Conservation (phyloP, 2,329 filamentous ascomycete species). For the Fusarium sp. region DNA sequence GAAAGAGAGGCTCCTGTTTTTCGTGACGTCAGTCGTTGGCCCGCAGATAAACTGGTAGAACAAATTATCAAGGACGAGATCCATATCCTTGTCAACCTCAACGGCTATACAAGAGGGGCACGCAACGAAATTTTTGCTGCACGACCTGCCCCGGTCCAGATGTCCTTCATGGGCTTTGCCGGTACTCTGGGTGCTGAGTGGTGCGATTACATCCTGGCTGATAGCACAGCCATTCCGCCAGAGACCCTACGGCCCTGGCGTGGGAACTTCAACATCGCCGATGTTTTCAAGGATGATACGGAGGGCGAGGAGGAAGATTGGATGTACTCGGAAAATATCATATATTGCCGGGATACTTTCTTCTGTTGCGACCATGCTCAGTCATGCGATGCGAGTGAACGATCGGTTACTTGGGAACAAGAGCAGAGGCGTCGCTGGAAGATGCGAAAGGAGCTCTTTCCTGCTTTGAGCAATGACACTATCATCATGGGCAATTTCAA, state of each 20-base stretch:
- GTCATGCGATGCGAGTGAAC: slow-evolving; percentile 79
- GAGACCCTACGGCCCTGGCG: slow-evolving; percentile 83
- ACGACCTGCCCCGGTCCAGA: slow-evolving; percentile 92
- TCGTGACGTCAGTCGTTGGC: slow-evolving; percentile 86
- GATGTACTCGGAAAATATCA: slow-evolving; percentile 97
- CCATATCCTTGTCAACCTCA: slow-evolving; percentile 96
- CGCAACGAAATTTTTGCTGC: slow-evolving; percentile 97
- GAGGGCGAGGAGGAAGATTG: slow-evolving; percentile 78
- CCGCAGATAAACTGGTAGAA: slow-evolving; percentile 81
- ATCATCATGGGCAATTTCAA: slow-evolving; percentile 99
- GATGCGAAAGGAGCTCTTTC: slow-evolving; percentile 94
- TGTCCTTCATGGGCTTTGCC: slow-evolving; percentile 99
- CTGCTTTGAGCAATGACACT: slow-evolving; percentile 79
- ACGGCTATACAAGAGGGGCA: slow-evolving; percentile 96
- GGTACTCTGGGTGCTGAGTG: slow-evolving; percentile 96
- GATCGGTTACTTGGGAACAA: slow-evolving; percentile 78
- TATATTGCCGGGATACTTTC: slow-evolving; percentile 93
- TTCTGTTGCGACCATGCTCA: slow-evolving; percentile 98
- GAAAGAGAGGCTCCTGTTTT: slow-evolving; percentile 93
- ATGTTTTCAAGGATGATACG: slow-evolving; percentile 72
- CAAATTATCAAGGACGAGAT: slow-evolving; percentile 90
- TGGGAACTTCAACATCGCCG: slow-evolving; percentile 77
- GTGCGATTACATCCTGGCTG: slow-evolving; percentile 97
- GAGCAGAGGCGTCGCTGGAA: slow-evolving; percentile 85
- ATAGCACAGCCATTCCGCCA: slow-evolving; percentile 84